A percentile compares a stretch with the other conserved stretches of the same genome.
phyloP scores from a whole-genome alignment of 768 basidiomycete genomes.

The Phlebiopsis flavidoalba region DNA sequence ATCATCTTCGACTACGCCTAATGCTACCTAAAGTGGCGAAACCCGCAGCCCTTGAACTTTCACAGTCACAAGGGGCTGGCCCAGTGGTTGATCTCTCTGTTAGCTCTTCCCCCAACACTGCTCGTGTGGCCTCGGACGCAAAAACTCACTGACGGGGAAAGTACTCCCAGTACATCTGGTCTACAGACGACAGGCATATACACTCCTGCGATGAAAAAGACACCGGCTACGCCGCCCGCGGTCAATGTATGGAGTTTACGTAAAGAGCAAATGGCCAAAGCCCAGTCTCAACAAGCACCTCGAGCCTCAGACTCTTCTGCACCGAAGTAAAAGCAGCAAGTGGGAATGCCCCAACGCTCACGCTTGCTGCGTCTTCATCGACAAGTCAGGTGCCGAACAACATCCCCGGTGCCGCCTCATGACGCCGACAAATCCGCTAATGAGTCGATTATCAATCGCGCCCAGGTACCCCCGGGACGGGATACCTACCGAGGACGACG shows the following conservation, averaged over 20 bases:
- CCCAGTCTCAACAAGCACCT: neutral
- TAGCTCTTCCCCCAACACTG: neutral
- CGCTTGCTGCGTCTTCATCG: neutral
- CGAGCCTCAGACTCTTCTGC: neutral
- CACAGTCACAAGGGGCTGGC: neutral
- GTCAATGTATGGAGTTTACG: conserved; percentile 41
- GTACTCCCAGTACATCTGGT: neutral
- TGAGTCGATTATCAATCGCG: neutral
- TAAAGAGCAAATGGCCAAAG: conserved; percentile 29
- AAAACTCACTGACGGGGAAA: neutral
- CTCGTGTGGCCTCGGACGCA: neutral
- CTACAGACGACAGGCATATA: conserved; percentile 13
- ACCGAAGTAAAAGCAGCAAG: neutral
- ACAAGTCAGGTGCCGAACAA: neutral
- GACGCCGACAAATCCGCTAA: neutral
- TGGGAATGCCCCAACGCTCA: neutral
- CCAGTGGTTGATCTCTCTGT: neutral
- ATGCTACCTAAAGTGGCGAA: conserved; percentile 2
- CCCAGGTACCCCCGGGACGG: neutral
- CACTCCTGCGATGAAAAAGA: conserved; percentile 21
- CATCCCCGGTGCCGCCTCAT: neutral
- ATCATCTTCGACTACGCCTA: neutral
- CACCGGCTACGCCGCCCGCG: conserved; percentile 16
- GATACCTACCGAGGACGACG: conserved; percentile 10
- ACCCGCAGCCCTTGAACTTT: neutral